Conservation (phyloP, 2,329 filamentous ascomycete species). For the Emergomyces orientalis region DNA sequence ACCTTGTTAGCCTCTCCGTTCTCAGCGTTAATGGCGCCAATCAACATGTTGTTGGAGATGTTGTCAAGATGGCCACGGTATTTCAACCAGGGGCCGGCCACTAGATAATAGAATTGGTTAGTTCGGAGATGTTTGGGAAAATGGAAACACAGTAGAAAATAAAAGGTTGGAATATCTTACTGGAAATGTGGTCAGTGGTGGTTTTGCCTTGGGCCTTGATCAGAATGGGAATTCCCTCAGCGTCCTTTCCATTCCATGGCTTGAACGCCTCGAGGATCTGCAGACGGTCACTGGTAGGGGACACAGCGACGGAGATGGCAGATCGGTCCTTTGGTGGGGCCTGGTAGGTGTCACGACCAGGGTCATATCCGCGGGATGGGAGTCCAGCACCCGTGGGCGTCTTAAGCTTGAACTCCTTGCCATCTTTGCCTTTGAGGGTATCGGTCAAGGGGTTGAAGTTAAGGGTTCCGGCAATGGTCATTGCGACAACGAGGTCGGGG, state of each 20-base stretch:
- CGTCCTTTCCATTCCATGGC: slow-evolving; percentile 88
- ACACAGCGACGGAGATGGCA: slow-evolving; percentile 67
- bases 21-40: slow-evolving; percentile 89
- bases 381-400: slow-evolving; percentile 73
- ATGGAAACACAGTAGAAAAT: not conserved
- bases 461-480: slow-evolving; percentile 72
- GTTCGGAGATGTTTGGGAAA: slow-evolving; percentile 5
- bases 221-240: slow-evolving; percentile 71
- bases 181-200: slow-evolving; percentile 93
- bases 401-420: slow-evolving; percentile 87
- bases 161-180: slow-evolving; percentile 17
- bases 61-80: slow-evolving; percentile 98
- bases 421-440: slow-evolving; percentile 84
- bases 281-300: slow-evolving; percentile 84
- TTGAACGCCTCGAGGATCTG: slow-evolving; percentile 82
- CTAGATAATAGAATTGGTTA: slow-evolving; percentile 19
- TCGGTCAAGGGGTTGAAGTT: slow-evolving; percentile 95
- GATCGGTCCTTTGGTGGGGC: slow-evolving; percentile 74
- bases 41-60: slow-evolving; percentile 99
- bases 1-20: slow-evolving; percentile 98
- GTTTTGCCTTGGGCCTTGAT: slow-evolving; percentile 97
- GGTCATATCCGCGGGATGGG: slow-evolving; percentile 73
- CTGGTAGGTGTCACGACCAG: slow-evolving; percentile 90
- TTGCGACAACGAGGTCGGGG: slow-evolving; percentile 77
- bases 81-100: slow-evolving; percentile 95